phyloP scores from a whole-genome alignment of 305 asterid species.

The Ilex paraguariensis region DNA sequence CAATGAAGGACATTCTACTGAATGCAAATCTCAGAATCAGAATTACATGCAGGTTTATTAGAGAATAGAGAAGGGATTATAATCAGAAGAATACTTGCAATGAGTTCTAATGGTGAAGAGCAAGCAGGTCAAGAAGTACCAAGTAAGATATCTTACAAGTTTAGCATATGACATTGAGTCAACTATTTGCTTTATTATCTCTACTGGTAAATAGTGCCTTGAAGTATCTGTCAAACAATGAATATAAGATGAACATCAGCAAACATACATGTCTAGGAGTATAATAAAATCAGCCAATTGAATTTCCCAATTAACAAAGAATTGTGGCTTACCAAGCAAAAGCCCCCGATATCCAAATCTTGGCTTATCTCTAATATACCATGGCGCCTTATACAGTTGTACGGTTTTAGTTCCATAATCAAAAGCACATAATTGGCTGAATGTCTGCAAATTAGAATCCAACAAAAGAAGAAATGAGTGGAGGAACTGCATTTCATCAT shows the following conservation, averaged over 20 bases:
- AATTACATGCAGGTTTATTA: slow-evolving; percentile 1
- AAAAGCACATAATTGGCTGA: slow-evolving; percentile 80
- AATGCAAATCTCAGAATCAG: slow-evolving; percentile 38
- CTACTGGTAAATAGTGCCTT: slow-evolving; percentile 79
- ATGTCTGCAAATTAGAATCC: slow-evolving; percentile 45
- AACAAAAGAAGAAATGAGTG: slow-evolving; percentile 18
- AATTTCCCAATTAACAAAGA: slow-evolving; percentile 4
- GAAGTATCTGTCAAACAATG: slow-evolving; percentile 67
- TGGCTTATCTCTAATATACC: slow-evolving; percentile 90
- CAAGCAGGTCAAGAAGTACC: slow-evolving; percentile 13
- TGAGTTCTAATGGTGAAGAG: neutral
- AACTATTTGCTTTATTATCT: slow-evolving; percentile 76
- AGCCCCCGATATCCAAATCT: slow-evolving; percentile 85
- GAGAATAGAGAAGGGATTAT: neutral
- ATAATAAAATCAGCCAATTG: slow-evolving; percentile 5
- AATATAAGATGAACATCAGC: slow-evolving; percentile 11
- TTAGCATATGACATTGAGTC: slow-evolving; percentile 93
- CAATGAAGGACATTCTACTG: slow-evolving; percentile 93
- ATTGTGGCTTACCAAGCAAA: slow-evolving; percentile 54
- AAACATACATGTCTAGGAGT: slow-evolving; percentile 9
- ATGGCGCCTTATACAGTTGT: slow-evolving; percentile 67
- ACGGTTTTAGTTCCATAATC: slow-evolving; percentile 75
- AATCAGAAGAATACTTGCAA: slow-evolving; percentile 7
- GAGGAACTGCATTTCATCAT: slow-evolving; percentile 4
- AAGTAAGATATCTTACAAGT: slow-evolving; percentile 61